Conservation (phyloP, 2,329 filamentous ascomycete genomes). For the Diplodia corticola region DNA sequence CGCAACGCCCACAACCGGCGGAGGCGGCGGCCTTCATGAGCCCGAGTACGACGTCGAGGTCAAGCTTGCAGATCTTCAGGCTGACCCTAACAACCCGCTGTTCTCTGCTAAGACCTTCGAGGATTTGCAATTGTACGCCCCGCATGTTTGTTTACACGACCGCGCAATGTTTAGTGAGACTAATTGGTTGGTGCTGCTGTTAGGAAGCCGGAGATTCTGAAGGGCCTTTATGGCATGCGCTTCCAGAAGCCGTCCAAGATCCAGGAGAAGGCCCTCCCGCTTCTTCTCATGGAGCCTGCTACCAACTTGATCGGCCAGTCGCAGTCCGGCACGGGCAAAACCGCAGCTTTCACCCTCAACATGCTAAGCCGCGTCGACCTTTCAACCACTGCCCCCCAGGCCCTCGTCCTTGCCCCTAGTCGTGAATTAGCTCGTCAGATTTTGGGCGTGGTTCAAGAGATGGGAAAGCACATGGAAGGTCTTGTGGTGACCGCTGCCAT, state of each 20-base stretch:
- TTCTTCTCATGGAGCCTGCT: constrained; percentile 84
- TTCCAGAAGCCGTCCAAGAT: constrained; percentile 98
- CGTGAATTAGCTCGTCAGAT: constrained; percentile 96
- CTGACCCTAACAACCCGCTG: constrained; percentile 81
- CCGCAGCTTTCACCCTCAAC: constrained; percentile 91
- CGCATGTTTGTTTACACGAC: neutral
- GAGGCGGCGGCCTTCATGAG: constrained; percentile 58
- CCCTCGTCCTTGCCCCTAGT: constrained; percentile 84
- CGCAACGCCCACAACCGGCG: constrained; percentile 42
- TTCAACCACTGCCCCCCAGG: constrained; percentile 70
- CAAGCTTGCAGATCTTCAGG: constrained; percentile 85
- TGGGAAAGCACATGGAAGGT: constrained; percentile 79
- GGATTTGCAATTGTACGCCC: constrained; percentile 78
- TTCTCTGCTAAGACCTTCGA: constrained; percentile 83
- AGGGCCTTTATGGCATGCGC: constrained; percentile 76
- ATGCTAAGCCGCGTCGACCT: constrained; percentile 85
- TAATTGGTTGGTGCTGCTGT: constrained; percentile 4
- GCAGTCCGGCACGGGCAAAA: constrained; percentile 98
- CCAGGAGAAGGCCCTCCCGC: constrained; percentile 88
- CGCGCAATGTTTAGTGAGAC: neutral
- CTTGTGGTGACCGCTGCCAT: constrained; percentile 80
- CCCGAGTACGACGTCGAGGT: constrained; percentile 87
- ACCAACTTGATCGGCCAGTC: constrained; percentile 96
- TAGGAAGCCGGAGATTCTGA: constrained; percentile 55
- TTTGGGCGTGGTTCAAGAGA: constrained; percentile 75